Base-by-base conservation (phyloP, 2,329 filamentous ascomycete species). In the Blastomyces silverae region DNA sequence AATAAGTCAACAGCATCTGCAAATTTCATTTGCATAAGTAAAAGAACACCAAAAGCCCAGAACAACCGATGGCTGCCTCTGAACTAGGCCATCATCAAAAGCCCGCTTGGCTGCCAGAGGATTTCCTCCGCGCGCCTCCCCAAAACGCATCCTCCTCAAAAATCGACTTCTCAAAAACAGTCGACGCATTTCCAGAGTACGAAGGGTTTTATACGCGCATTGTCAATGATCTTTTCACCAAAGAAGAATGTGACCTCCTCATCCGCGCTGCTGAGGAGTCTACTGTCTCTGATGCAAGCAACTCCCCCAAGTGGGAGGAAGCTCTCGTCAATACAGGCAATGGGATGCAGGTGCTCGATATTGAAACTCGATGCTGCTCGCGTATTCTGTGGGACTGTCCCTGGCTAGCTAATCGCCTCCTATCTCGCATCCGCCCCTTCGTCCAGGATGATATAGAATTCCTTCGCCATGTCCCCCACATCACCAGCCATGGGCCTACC, bases 371-470 rank as follows among this genome's bases (percentile, higher is more conserved):
- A 20, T 87, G 89, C 66, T 88, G 88, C 70, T 88, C 88, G n/a
- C 83, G 90, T 2, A 90, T 93, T 68, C 88, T 94, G 69, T 90
- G 87, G 84, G 89, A 94, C 71, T 77, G 83, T 17, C 79, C 81
- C 60, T 83, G 84, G 0, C 69, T 93, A 0, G 87, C 85, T 0
- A 80, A 84, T 31, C 83, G 84, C 28, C 70, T 94, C 0, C 88
- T 88, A 82, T 79, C 77, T 52, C 82, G 90, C 11, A 73, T 85
- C 17, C 73, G 76, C 65, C 76, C 76, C 5, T 76, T 77, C 28
- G 69, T 85, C 13, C 77, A 77, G 0, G 79, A 82, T 20, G 74
- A 77, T 15, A 72, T 80, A 25, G 75, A 83, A 28, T 68, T 57
- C 46, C 71, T 80, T 50, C 66, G 73, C 59, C 73, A 69, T 67